These are phyloP conservation scores for Exophiala xenobiotica DNA, from an alignment of 2,329 filamentous ascomycete genomes.

Conservation along the genomic window DNA sequence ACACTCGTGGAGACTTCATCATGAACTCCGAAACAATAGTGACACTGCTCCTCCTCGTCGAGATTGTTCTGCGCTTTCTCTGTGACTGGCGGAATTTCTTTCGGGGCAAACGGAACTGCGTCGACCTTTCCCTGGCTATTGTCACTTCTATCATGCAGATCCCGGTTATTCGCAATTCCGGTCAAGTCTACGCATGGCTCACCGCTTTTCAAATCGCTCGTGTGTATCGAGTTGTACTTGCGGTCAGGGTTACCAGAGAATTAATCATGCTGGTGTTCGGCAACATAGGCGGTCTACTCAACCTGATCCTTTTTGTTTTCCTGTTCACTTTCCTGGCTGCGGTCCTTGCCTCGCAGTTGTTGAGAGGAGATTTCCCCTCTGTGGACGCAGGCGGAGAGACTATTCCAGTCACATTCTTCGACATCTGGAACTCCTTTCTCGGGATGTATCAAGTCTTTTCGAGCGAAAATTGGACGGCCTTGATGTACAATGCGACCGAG, in stretches of 20 bases:
- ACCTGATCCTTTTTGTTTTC: slow-evolving; percentile 94
- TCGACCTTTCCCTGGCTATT: slow-evolving; percentile 77
- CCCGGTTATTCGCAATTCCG: slow-evolving; percentile 71
- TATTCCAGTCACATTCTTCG: slow-evolving; percentile 74
- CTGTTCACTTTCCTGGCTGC: slow-evolving; percentile 90
- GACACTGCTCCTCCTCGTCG: slow-evolving; percentile 73
- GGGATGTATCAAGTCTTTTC: slow-evolving; percentile 98
- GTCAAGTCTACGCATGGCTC: slow-evolving; percentile 77
- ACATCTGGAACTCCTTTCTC: slow-evolving; percentile 92
- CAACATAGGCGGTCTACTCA: slow-evolving; percentile 87
- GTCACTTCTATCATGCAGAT: slow-evolving; percentile 83
- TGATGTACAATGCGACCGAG: slow-evolving; percentile 78
- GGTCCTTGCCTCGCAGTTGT: slow-evolving; percentile 89
- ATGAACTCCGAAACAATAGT: slow-evolving; percentile 70
- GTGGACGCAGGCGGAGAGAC: slow-evolving; percentile 61
- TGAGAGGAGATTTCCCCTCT: slow-evolving; percentile 77
- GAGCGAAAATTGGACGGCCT: slow-evolving; percentile 90
- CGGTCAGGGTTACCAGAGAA: slow-evolving; percentile 80
- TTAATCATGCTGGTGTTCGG: slow-evolving; percentile 84
- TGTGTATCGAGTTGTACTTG: slow-evolving; percentile 87
- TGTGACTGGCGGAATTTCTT: slow-evolving; percentile 82
- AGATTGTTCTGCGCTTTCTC: slow-evolving; percentile 76
- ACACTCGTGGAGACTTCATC: slow-evolving; percentile 62
- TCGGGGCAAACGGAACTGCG: slow-evolving; percentile 68
- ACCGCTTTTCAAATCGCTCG: slow-evolving; percentile 91